Base-by-base conservation (phyloP, 495 filamentous ascomycete genomes). In the Beverwykella pulmonaria region DNA sequence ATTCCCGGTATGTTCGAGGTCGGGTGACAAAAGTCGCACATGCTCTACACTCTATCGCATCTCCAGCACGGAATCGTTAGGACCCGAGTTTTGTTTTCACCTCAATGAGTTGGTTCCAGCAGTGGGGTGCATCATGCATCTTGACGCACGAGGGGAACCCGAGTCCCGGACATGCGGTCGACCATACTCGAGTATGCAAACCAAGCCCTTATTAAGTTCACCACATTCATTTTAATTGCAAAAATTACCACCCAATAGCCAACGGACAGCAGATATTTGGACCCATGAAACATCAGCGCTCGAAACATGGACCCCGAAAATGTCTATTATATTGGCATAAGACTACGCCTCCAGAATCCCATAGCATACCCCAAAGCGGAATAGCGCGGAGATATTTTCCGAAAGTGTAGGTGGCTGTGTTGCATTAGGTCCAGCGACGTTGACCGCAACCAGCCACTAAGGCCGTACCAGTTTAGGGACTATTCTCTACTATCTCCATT, bases 351-450 rank as follows among this genome's bases (percentile, higher is more conserved):
- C 20, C 4, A 3, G 20, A 23, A 19, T 34, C 25, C 25, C 48
- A 2, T 2, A 25, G 48, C 27, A 20, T n/a, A 15, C 19, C 30
- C 20, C n/a, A 41, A 23, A 19, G 30, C 2, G 19, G 32, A 39
- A 1, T 57, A 57, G 15, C 30, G 6, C 4, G 8, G 20, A 34
- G 9, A 32, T 54, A 30, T 29, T 54, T 26, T 54, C 52, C 52
- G 52, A 54, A 54, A 15, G 3, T 12, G 52, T 23, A 54, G 14
- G 52, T 54, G 52, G 52, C 52, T 54, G 52, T 54, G 52, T 29
- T 54, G 52, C 26, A 30, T 29, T 29, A 30, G 52, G 29, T 54
- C 29, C 52, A 30, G n/a, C 27, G 52, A 32, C 52, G n/a, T 23
- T 17, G 23, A 30, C 52, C 17, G 27, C 26, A 32, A 14, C 52